Conservation (phyloP, 2,329 filamentous ascomycete genomes). For the Pseudodiploospora longispora region DNA sequence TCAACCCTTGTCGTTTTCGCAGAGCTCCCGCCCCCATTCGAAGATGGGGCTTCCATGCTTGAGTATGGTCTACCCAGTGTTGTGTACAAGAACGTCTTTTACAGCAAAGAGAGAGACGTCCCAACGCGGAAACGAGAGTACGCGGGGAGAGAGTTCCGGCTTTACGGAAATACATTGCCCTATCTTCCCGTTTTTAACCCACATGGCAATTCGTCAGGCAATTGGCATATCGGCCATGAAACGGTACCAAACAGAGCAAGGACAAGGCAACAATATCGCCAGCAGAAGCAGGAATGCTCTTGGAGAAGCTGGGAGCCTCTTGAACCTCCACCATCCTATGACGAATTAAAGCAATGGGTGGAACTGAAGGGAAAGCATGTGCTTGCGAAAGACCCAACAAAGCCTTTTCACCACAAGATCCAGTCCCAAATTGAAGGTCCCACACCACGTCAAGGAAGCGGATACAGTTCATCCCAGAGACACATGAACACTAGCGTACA, state of each 20-base stretch:
- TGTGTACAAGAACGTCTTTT: conserved; percentile 80
- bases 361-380: conserved; percentile 19
- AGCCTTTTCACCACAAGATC: conserved; percentile 37
- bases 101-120: conserved; percentile 76
- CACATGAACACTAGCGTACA: conserved; percentile 66
- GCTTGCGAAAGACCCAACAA: conserved; percentile 1
- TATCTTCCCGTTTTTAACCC: conserved; percentile 74
- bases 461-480: conserved; percentile 79
- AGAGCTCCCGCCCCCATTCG: conserved; percentile 17
- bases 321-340: conserved; percentile 57
- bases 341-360: conserved; percentile 66
- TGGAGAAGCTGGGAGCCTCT: conserved; percentile 66
- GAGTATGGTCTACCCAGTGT: conserved; percentile 46
- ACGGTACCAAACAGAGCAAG: conserved; percentile 40
- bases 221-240: conserved; percentile 43
- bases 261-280: conserved; percentile 42
- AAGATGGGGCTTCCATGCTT: conserved; percentile 15
- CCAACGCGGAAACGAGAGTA: conserved; percentile 72
- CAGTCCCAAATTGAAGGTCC: conserved; percentile 73
- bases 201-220: conserved; percentile 45
- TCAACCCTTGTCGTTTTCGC: conserved; percentile 15
- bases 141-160: conserved; percentile 74
- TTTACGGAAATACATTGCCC: conserved; percentile 66
- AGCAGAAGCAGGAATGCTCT: conserved; percentile 44
- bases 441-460: conserved; percentile 73